Conservation (phyloP, 2,329 filamentous ascomycete genomes). For the Penicillium hesseltinei region DNA sequence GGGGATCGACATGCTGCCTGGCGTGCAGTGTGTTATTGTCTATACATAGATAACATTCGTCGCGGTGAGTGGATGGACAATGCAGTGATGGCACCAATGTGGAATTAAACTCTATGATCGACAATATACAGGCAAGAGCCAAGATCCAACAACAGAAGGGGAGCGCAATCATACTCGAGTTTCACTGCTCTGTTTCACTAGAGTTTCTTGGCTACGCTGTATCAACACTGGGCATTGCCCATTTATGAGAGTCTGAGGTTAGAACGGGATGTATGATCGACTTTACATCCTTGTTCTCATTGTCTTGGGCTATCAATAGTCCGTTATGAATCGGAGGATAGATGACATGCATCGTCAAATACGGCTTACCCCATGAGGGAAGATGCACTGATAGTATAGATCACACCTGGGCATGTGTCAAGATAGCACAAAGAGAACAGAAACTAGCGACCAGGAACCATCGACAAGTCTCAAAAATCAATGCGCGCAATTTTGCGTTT, state of each 20-base stretch:
- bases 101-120: constrained; percentile 5
- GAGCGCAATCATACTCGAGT: background rate
- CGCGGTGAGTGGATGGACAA: background rate
- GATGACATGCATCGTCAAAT: background rate
- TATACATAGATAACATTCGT: constrained; percentile 1
- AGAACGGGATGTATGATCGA: background rate
- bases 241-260: background rate
- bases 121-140: constrained; percentile 1
- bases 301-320: background rate
- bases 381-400: background rate
- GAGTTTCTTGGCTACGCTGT: constrained; percentile 1
- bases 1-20: constrained; percentile 4
- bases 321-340: background rate
- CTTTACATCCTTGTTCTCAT: background rate
- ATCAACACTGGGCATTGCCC: background rate
- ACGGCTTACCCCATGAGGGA: background rate
- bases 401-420: background rate
- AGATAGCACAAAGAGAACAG: background rate
- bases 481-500: constrained; percentile 2
- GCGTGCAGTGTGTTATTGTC: background rate
- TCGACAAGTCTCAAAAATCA: background rate
- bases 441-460: background rate
- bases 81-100: background rate
- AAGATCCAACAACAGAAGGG: background rate
- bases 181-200: background rate